Evolutionary conservation across 106 monocot genomes (phyloP), one percentile per base, ranked within the genome.

Genomic region (Dendrobium chrysotoxum): DNA sequence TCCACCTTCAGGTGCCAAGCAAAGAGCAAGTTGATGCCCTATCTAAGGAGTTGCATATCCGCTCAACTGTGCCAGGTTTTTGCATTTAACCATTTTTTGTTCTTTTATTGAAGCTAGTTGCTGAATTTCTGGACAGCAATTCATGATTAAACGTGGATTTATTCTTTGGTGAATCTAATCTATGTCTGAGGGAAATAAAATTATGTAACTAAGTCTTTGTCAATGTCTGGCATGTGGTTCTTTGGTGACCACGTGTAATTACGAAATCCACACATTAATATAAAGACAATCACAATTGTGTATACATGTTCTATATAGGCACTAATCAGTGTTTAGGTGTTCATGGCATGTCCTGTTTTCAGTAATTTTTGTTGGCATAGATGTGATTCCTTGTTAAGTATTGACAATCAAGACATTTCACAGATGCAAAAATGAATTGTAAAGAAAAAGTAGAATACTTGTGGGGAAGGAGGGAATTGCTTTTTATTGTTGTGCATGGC

Each of bases 1-100:
- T 76, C 13, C 25, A 3, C 46, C 25, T 76, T 16, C 82, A 99
- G 98, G 95, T 99, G 17, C 98, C 98, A 75, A 95, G 58, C 85
- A 92, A 95, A 87, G 91, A 91, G 54, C 98, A 99, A 91, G 91
- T 86, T 57, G 84, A 86, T 91, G 86, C 89, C 44, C 75, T 99
- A 58, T 94, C 98, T 4, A 82, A 89, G 66, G 98, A 99, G 79
- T 79, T 99, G 85, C 81, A 81, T 80, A 87, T 66, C 64, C 95
- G 98, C 58, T 88, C 94, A 46, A 84, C 61, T 79, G 88, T 99
- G 76, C 91, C 94, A 99, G 98, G 98, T 95, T 76, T 55, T 44
- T 11, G 28, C 23, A 35, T 74, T 74, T 74, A 74, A n/a, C 15
- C 6, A 41, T 42, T 74, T 74, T 41, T 74, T 20, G 5, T 74